phyloP scores from a whole-genome alignment of 768 basidiomycete genomes.

The Russula lepida region DNA sequence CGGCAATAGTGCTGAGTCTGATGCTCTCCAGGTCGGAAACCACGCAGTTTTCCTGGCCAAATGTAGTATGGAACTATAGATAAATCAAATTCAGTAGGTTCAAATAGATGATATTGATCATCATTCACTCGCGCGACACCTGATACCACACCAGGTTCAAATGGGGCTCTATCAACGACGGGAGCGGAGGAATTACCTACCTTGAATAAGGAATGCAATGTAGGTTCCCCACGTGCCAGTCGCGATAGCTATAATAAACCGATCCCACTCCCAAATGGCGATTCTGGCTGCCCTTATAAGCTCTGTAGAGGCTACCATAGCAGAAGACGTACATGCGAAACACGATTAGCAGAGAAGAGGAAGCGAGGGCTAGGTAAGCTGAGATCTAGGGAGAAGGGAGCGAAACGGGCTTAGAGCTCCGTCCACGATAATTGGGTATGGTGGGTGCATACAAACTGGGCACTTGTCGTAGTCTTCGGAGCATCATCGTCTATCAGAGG shows the following conservation, averaged over 20 bases:
- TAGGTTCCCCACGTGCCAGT: background rate
- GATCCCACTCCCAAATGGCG: background rate
- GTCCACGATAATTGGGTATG: background rate
- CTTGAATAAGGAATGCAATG: background rate
- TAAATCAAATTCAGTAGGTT: background rate
- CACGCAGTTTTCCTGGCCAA: background rate
- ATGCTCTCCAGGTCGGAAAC: background rate
- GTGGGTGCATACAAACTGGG: background rate
- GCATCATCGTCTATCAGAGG: background rate
- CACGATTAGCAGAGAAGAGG: background rate
- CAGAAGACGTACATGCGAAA: slow-evolving; percentile 4
- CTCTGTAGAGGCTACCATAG: background rate
- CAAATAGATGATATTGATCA: background rate
- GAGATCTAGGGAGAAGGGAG: background rate
- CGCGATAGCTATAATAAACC: background rate
- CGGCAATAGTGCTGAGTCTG: background rate
- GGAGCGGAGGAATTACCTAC: background rate
- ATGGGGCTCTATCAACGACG: too few relatives aligned
- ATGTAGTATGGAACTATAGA: background rate
- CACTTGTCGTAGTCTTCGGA: background rate
- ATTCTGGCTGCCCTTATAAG: background rate
- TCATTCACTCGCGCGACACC: background rate
- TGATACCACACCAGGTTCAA: background rate
- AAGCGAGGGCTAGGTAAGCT: background rate
- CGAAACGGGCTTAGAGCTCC: background rate